Evolutionary conservation across 2,329 filamentous ascomycete species (phyloP), one percentile per base, ranked within the genome.

Genomic region (Colletotrichum lini): DNA sequence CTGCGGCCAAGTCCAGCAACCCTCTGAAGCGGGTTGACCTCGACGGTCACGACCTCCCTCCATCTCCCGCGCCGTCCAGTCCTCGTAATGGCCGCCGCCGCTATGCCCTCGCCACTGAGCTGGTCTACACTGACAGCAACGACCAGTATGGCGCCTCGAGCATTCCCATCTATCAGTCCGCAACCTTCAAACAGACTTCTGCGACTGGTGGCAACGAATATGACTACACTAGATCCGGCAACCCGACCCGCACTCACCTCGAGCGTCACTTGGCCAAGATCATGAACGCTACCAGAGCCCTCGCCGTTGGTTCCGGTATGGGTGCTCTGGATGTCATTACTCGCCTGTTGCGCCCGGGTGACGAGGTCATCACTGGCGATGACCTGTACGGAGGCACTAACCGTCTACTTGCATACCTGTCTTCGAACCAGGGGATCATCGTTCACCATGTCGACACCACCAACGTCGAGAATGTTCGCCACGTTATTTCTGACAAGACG

Each of bases 381-480:
- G 96, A 99, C 82, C 86, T 99, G 68, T 99, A 99, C 82, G 96
- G 96, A 75, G 96, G 96, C 76, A 97, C 95, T 73, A 95, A 99
- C 85, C 91, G 96, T 67, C 88, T 99, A 70, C 90, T 99, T 73
- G 98, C 96, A 76, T 98, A 96, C 81, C 88, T 99, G 76, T 92
- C 94, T 56, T 92, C 93, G 63, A 94, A 98, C 81, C 92, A 94
- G 77, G 95, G 94, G 73, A 98, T 99, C 76, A 84, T 96, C 50
- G 96, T 99, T 38, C 95, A 97, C 83, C 96, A 99, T 79, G 94
- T 99, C 74, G 96, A 99, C 83, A 98, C 96, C 12, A 99, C 96
- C 47, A 86, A 90, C 56, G 87, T 93, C 21, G 91, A 93, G 47
- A 88, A 87, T 52, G 94, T 98, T 50, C 85, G 86, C 75, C 84